Evolutionary conservation across 345 rosid species (phyloP), one percentile per base, ranked within the genome.

Genomic region (Rubroshorea leprosula): DNA sequence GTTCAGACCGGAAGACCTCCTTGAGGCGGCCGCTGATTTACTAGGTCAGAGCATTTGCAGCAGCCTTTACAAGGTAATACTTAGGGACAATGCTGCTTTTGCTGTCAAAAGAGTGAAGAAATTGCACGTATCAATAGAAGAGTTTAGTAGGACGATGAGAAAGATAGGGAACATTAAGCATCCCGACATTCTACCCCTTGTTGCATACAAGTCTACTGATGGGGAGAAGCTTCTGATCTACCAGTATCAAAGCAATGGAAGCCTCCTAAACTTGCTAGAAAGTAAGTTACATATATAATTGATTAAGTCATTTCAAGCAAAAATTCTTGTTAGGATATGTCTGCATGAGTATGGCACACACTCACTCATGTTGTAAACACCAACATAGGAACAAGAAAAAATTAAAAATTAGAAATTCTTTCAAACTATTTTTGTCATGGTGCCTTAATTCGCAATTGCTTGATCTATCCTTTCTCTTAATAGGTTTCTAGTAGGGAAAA

Each of bases 1-100:
- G 49, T 81, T 84, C 60, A 60, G 59, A 52, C 52, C 81, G 61
- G 81, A n/a, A n/a, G n/a, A n/a, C n/a, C n/a, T n/a, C n/a, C n/a
- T n/a, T n/a, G 85, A 79, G 51, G 82, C 87, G 7, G 63, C 81
- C 1, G 91, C 91, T 22, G 82, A 84, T 51, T 58, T 84, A 31
- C 56, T 51, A 55, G 74, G 57, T 64, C 85, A 79, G 58, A 68
- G 59, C 23, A 44, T 66, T 23, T 63, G 73, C 58, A 79, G 81
- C 68, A 81, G 83, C 80, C 85, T 79, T 23, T 81, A 71, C 74
- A 75, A 68, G 73, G 84, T 84, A 29, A 61, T 25, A 21, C 74
- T 84, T 13, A 66, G 65, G 63, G 73, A 80, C 70, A 64, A 69
- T 39, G 43, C 45, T 1, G 51, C 58, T 48, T 84, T 81, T 62